Base-by-base conservation (phyloP, 2,329 filamentous ascomycete species). In the Arthrobotrys pseudoclavata region DNA sequence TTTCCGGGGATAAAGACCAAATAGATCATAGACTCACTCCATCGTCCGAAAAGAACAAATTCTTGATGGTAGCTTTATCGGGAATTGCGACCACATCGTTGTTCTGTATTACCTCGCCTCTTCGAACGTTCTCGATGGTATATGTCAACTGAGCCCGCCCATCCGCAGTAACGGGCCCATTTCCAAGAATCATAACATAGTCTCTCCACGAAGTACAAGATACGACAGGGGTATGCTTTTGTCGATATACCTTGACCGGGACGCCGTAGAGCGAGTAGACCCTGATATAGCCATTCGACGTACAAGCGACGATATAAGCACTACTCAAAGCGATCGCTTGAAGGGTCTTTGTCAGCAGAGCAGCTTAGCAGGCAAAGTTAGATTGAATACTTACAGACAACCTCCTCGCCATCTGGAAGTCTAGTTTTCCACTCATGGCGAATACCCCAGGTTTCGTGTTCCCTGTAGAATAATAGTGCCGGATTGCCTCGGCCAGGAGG, bases 121-220 rank as follows among this genome's bases (percentile, higher is more conserved):
- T 88, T 84, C 96, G 96, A 80, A 98, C 89, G 82, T 99, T 97
- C 83, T 98, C 93, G 81, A 99, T 95, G 0, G 92, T 94, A 85
- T 98, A 99, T 7, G 92, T 86, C 26, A 99, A 87, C 50, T 91
- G 90, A 0, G 93, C 90, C 70, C 87, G 88, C 18, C 96, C 95
- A 82, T 96, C 91, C 9, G 90, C 88, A 12, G 90, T 90, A 37
- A 97, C 88, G 0, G 96, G 90, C 0, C 96, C 96, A 81, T 99
- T 99, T 67, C 95, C 95, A 80, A 99, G 89, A 0, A 94, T 97
- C 83, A 98, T 88, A n/a, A 99, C 91, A 83, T 98, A 98, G 85
- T 99, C 94, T 80, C 91, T 88, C 92, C 93, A 98, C 81, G 93
- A 95, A 0, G 94, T 93, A 82, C 96, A 99, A 0, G 94, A 96